Percentiles rank a stretch among this genome's conserved stretches.
Conservation (phyloP, 768 basidiomycete genomes). For the Podaxis mareebaensis region DNA sequence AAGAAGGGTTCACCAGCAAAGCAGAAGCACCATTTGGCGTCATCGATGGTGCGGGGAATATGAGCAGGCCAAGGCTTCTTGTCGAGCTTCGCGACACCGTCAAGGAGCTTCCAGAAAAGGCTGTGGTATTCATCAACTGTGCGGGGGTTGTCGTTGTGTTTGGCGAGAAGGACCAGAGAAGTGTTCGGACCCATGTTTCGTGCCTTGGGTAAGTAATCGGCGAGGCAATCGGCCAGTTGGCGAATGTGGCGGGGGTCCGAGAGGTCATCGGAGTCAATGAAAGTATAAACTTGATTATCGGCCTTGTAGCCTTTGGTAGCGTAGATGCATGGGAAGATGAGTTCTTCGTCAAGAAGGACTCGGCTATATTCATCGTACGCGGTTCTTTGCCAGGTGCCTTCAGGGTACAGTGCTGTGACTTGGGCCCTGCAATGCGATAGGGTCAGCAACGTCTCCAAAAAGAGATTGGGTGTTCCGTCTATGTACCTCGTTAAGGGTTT, state of each 20-base stretch:
- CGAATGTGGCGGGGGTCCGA: conserved; percentile 22
- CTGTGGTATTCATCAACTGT: conserved; percentile 22
- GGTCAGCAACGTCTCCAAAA: background rate
- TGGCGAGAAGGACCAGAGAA: conserved; percentile 24
- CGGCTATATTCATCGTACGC: conserved; percentile 22
- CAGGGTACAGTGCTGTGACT: conserved; percentile 18
- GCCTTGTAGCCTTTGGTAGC: conserved; percentile 25
- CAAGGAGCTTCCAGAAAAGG: conserved; percentile 24
- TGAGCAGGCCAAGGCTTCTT: conserved; percentile 20
- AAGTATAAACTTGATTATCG: conserved; percentile 23
- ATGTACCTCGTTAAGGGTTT: conserved; percentile 8
- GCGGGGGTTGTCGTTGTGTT: conserved; percentile 20
- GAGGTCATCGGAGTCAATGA: conserved; percentile 24
- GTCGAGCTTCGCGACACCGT: conserved; percentile 22
- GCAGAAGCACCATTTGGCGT: conserved; percentile 25
- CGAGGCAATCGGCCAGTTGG: conserved; percentile 17
- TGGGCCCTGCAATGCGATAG: conserved; percentile 11
- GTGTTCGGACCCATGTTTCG: conserved; percentile 22
- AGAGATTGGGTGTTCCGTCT: background rate
- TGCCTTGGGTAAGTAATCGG: conserved; percentile 24
- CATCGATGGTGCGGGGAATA: conserved; percentile 20
- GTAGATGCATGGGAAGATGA: conserved; percentile 25
- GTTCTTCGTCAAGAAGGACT: conserved; percentile 22
- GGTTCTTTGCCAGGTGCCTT: conserved; percentile 24
- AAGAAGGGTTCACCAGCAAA: conserved; percentile 25